Evolutionary conservation across 192 early-diverging fungal genomes (phyloP), one percentile per base, ranked within the genome.

Genomic region (Entomortierella parvispora): DNA sequence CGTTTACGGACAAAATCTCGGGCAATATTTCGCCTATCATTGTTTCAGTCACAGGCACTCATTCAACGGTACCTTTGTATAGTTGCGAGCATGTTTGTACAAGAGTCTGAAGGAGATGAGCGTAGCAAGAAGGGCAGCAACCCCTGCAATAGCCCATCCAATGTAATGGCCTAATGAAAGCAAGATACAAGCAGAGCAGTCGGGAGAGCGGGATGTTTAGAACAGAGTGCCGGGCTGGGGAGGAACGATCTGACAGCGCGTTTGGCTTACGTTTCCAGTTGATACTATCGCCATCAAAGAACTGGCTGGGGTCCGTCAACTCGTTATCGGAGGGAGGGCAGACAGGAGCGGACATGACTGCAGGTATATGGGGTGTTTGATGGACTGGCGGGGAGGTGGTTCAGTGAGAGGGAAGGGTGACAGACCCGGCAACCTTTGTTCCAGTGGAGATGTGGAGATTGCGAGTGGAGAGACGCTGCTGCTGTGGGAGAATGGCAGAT

Each of bases 91-190:
- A 61, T 90, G 89, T 46, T 60, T 58, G 23, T 78, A 69, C 15
- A 90, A 75, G 43, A 87, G 80, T 22, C 83, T 28, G 33, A 72
- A 78, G 32, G 86, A 85, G 26, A 89, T 70, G 14, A 86, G 48
- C 17, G 84, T 82, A 1, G 89, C 87, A 8, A 72, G 68, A 45
- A 88, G 66, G 1, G 87, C 85, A 72, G 80, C 85, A n/a, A 71
- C 32, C 34, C 88, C 88, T 14, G 85, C 67, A 22, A 90, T 47
- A 59, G 82, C 80, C 89, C 89, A 90, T 22, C 89, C 89, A 56
- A 90, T 78, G 55, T 83, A 63, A 79, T 89, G 87, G 0, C 86
- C 85, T 79, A 5, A 2, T 48, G 23, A 18, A 31, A 47, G 31
- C 12, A 12, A 68, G 50, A 34, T 20, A 25, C 28, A 15, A n/a